These are phyloP conservation scores for Flaveria bidentis DNA, from an alignment of 129 eudicot species.

Conservation along the genomic window DNA sequence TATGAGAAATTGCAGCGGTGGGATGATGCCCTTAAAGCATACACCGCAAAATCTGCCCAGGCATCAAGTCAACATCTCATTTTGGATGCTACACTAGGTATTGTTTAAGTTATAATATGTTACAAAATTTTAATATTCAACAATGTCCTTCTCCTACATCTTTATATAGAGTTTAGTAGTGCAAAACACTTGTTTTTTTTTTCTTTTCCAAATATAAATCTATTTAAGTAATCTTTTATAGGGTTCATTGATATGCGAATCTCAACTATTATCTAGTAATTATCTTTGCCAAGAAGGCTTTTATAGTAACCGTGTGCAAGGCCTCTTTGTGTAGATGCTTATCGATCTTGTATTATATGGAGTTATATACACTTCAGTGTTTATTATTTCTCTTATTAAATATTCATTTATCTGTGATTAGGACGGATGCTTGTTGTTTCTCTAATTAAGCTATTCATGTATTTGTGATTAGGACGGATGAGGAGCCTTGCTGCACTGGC, in stretches of 20 bases:
- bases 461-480: constrained; percentile 69
- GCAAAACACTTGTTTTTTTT: no score
- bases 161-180: neutral
- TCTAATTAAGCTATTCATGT: neutral
- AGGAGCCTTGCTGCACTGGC: constrained; percentile 99
- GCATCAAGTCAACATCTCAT: constrained; percentile 75
- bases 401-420: constrained; percentile 29
- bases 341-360: neutral
- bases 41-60: constrained; percentile 81
- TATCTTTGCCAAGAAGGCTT: neutral
- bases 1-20: constrained; percentile 95
- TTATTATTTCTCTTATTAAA: neutral
- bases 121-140: neutral
- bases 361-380: neutral
- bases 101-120: constrained; percentile 13
- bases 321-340: constrained; percentile 5
- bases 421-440: constrained; percentile 58
- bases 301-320: neutral
- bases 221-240: neutral
- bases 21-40: constrained; percentile 97
- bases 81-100: constrained; percentile 94
- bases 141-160: neutral
- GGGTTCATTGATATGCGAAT: neutral
- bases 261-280: neutral
- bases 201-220: neutral